A percentile compares a stretch with the other conserved stretches of the same genome.
These are phyloP conservation scores for Senna siamea DNA, from an alignment of 306 rosid species.

Conservation along the genomic window DNA sequence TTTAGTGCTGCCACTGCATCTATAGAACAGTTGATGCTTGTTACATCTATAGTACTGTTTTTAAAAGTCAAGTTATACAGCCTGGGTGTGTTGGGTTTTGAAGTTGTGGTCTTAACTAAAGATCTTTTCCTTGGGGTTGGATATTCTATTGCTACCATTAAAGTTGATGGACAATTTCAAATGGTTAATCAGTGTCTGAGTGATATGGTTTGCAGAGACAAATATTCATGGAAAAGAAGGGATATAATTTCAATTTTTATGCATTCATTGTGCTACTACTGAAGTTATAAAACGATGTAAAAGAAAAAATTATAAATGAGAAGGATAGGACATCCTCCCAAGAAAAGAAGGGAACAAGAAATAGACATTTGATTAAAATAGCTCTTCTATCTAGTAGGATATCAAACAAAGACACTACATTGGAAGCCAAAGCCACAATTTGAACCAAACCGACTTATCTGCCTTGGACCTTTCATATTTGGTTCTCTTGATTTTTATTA, in stretches of 20 bases:
- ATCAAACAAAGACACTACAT: no score
- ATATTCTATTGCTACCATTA: constrained; percentile 29
- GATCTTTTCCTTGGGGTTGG: constrained; percentile 7
- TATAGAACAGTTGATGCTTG: constrained; percentile 13
- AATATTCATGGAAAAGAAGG: not conserved
- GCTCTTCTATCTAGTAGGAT: not conserved
- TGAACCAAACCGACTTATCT: constrained; percentile 10
- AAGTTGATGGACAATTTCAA: not conserved
- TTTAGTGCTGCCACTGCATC: constrained; percentile 8
- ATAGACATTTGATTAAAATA: not conserved
- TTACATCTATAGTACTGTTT: constrained; percentile 23
- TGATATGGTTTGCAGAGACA: constrained; percentile 29
- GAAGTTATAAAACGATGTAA: not conserved
- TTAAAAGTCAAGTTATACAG: not conserved
- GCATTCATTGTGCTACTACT: constrained; percentile 28
- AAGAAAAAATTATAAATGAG: constrained; percentile 12
- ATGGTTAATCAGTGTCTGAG: not conserved
- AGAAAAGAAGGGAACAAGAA: not conserved
- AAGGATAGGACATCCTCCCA: constrained; percentile 14
- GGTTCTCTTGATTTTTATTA: constrained; percentile 14
- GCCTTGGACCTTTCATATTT: constrained; percentile 25
- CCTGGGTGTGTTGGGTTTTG: not conserved
- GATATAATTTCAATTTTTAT: constrained; percentile 17
- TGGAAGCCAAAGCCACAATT: not conserved
- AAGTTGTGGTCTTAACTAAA: not conserved